Percentiles rank a stretch among this genome's conserved stretches.
Conservation (phyloP, 352 stramenopile genomes). For the Globisporangium polare region DNA sequence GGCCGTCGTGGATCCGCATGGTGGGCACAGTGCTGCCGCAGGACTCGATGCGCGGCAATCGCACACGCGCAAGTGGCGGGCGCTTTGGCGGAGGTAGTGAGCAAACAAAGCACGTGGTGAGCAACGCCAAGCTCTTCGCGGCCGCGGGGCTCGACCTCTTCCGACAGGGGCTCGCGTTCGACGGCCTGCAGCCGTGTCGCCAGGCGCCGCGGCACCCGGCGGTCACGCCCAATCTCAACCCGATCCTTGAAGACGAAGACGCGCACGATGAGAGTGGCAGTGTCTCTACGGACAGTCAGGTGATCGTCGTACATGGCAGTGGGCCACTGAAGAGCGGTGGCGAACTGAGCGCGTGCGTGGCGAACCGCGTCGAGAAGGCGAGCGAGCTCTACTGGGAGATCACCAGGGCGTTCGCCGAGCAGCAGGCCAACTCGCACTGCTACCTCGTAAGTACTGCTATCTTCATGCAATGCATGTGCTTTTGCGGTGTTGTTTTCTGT, state of each 20-base stretch:
- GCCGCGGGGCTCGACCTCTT: constrained; percentile 62
- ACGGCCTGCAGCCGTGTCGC: constrained; percentile 34
- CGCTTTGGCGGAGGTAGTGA: neutral
- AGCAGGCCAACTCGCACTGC: constrained; percentile 33
- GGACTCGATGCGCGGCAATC: constrained; percentile 37
- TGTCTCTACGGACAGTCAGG: constrained; percentile 23
- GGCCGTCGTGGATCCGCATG: constrained; percentile 23
- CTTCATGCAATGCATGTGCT: no score
- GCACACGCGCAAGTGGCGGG: neutral
- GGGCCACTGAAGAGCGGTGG: constrained; percentile 23
- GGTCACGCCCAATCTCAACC: constrained; percentile 43
- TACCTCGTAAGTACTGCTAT: constrained; percentile 35
- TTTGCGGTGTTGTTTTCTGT: no score
- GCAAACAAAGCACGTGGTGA: neutral
- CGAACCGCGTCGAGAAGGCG: constrained; percentile 32
- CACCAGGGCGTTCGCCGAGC: constrained; percentile 31
- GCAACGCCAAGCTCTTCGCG: constrained; percentile 31
- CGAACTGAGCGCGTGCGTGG: constrained; percentile 25
- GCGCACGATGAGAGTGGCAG: constrained; percentile 1
- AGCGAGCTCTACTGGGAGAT: constrained; percentile 57
- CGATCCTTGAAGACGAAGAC: constrained; percentile 48
- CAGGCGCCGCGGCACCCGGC: constrained; percentile 38
- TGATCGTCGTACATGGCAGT: constrained; percentile 49
- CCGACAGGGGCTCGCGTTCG: constrained; percentile 46
- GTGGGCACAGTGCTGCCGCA: constrained; percentile 40